Percentiles rank a stretch among this genome's conserved stretches.
These are phyloP conservation scores for Basidiobolus meristosporus DNA, from an alignment of 371 early-diverging fungal species.

Conservation along the genomic window DNA sequence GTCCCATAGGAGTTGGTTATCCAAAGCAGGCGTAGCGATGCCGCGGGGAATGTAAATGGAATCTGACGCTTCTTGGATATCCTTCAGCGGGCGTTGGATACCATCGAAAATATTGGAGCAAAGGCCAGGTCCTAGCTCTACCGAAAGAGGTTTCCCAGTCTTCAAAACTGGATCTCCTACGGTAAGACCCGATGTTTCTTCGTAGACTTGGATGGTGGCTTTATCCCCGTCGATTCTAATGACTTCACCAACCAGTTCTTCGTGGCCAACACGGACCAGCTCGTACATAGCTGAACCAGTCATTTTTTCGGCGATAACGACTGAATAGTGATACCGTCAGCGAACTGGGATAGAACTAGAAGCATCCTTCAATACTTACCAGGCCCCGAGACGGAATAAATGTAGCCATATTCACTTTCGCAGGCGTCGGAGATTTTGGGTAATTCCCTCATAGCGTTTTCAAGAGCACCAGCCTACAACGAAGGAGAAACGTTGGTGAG, in stretches of 20 bases:
- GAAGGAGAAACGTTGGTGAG: not conserved
- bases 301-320: constrained; percentile 98
- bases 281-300: constrained; percentile 99
- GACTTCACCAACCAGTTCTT: constrained; percentile 98
- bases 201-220: constrained; percentile 99
- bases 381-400: constrained; percentile 98
- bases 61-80: constrained; percentile 81
- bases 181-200: constrained; percentile 98
- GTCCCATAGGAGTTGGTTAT: constrained; percentile 83
- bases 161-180: constrained; percentile 97
- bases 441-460: constrained; percentile 55
- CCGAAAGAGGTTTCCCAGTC: constrained; percentile 96
- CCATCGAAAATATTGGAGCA: constrained; percentile 99
- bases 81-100: constrained; percentile 98
- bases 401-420: constrained; percentile 79
- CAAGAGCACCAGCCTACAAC: constrained; percentile 58
- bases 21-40: constrained; percentile 91
- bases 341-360: not conserved
- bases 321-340: constrained; percentile 18
- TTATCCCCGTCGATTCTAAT: constrained; percentile 98
- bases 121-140: constrained; percentile 98
- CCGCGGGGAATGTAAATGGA: constrained; percentile 99
- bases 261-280: constrained; percentile 97
- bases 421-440: constrained; percentile 77
- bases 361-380: constrained; percentile 28